Evolutionary conservation across 768 basidiomycete genomes (phyloP).

Genomic region (Pleurotus salmoneostramineus): DNA sequence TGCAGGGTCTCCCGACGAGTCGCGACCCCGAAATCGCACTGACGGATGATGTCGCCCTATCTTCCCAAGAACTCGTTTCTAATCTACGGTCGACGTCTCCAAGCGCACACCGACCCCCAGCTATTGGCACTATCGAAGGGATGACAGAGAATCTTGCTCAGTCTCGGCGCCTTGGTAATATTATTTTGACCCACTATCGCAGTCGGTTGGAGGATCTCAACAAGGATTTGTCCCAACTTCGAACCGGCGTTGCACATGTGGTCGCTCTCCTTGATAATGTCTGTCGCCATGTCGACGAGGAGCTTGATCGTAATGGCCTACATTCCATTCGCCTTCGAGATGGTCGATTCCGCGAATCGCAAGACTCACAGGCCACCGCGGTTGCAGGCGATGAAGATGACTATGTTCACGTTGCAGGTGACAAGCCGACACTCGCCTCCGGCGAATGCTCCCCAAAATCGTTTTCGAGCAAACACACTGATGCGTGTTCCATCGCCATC

Average conservation of each 20-base stretch:
- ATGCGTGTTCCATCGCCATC: slow-evolving; percentile 5
- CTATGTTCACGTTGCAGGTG: slow-evolving; percentile 2
- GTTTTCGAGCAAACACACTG: neutral
- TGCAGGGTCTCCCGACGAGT: slow-evolving; percentile 14
- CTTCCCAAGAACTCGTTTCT: slow-evolving; percentile 45
- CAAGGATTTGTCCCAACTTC: slow-evolving; percentile 45
- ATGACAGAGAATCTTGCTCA: slow-evolving; percentile 46
- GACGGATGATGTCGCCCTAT: slow-evolving; percentile 33
- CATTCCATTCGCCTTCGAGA: slow-evolving; percentile 17
- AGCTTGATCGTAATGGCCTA: slow-evolving; percentile 32
- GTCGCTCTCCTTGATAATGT: slow-evolving; percentile 40
- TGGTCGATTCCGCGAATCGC: slow-evolving; percentile 54
- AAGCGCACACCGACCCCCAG: slow-evolving; percentile 31
- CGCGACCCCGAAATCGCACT: slow-evolving; percentile 32
- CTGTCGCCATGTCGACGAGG: slow-evolving; percentile 39
- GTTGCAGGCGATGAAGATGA: slow-evolving; percentile 26
- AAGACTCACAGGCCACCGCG: slow-evolving; percentile 58
- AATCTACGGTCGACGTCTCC: slow-evolving; percentile 50
- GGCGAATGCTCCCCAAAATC: neutral
- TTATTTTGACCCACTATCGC: slow-evolving; percentile 48
- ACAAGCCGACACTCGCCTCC: neutral
- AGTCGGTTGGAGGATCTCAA: slow-evolving; percentile 47
- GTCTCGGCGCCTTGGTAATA: slow-evolving; percentile 38
- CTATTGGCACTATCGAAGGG: slow-evolving; percentile 33
- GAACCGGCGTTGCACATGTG: slow-evolving; percentile 39